Evolutionary conservation across 345 rosid genomes (phyloP), one percentile per base, ranked within the genome.

Genomic region (Hevea brasiliensis): DNA sequence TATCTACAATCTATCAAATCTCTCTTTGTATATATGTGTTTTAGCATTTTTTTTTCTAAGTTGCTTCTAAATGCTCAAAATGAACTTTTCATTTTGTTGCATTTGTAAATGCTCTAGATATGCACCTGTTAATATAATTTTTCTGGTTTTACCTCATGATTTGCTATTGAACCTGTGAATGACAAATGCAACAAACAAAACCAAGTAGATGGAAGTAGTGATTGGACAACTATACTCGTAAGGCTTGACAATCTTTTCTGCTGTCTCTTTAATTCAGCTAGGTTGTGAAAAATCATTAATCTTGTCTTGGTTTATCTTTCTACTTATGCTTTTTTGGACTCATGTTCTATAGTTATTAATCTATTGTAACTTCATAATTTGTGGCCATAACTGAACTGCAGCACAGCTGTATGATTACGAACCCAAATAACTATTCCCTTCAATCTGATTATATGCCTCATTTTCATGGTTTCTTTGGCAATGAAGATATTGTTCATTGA

Each of bases 181-280:
- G 85, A 77, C 11, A 90, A 75, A 75, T 88, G 94, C 84, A 82
- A 87, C 68, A 69, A 72, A 9, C 85, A 82, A 67, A 80, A 70
- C 67, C 86, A 71, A 67, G 76, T 54, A n/a, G 76, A 79, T 70
- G 77, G 77, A 64, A 79, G 87, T 67, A 79, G 76, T 2, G 93
- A 85, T 77, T 94, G 96, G 96, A 82, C 83, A 50, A 87, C 92
- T 6, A 74, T 94, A 67, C 82, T 92, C 72, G 98, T 94, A 81
- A 85, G 86, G 65, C 67, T 63, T 6, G 10, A 29, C 21, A 26
- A 42, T 21, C 24, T 29, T 74, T 29, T 71, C n/a, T 60, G 21
- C 41, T 67, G 61, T 18, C 61, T 40, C 55, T 35, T 51, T 42
- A 17, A 24, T 74, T 37, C 72, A 12, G 26, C 17, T 51, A 21